Conservation (phyloP, 768 basidiomycete species). For the Phlebiopsis gigantea region DNA sequence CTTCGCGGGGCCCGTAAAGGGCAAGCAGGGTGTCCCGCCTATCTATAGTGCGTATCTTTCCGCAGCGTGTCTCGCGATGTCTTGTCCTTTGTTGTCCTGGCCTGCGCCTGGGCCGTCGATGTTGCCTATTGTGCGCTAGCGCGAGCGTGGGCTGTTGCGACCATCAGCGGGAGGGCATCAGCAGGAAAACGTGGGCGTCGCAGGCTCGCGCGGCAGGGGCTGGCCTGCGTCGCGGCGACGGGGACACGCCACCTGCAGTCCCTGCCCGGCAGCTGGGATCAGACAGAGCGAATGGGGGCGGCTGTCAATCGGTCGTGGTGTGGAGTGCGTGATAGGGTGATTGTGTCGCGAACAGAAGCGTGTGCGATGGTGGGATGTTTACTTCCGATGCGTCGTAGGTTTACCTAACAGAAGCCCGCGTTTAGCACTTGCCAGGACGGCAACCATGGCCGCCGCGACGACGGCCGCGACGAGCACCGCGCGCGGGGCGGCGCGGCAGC, state of each 20-base stretch:
- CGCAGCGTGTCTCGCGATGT: neutral
- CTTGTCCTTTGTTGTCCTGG: neutral
- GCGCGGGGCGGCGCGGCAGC: neutral
- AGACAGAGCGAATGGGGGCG: slow-evolving; percentile 1
- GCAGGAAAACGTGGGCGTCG: neutral
- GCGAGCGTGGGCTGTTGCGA: neutral
- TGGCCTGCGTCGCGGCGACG: neutral
- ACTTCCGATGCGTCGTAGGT: slow-evolving; percentile 10
- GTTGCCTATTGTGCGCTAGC: neutral
- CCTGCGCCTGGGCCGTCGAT: neutral
- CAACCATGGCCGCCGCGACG: too few relatives aligned
- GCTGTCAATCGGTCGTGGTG: neutral
- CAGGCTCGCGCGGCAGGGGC: neutral
- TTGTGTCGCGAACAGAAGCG: slow-evolving; percentile 6
- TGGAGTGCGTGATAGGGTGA: slow-evolving; percentile 3
- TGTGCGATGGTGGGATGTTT: neutral
- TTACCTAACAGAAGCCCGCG: slow-evolving; percentile 4
- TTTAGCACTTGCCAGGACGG: neutral
- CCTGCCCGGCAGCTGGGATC: slow-evolving; percentile 5
- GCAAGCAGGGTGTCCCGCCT: neutral
- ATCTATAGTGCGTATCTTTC: neutral
- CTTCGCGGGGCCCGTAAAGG: neutral
- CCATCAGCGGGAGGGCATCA: slow-evolving; percentile 6
- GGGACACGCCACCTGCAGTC: too few relatives aligned
- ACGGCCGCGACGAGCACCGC: too few relatives aligned